Conservation (phyloP, 768 basidiomycete genomes). For the Rhodotorula graminis region DNA sequence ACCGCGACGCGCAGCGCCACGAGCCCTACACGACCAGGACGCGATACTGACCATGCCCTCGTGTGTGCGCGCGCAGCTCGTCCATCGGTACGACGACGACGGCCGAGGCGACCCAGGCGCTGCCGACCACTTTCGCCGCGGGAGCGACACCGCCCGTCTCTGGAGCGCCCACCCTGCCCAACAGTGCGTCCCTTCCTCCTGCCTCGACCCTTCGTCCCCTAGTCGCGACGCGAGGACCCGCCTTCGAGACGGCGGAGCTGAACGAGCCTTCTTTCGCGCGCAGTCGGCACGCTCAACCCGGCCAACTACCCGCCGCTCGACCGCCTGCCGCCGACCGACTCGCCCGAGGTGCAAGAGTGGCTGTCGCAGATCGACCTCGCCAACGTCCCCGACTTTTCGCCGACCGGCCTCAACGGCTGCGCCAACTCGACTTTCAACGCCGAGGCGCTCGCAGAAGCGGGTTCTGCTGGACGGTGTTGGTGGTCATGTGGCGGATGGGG, state of each 20-base stretch:
- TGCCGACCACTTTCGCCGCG: conserved; percentile 56
- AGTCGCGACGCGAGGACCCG: too few species aligned
- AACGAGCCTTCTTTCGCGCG: background rate
- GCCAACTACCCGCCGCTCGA: conserved; percentile 64
- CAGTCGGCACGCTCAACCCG: conserved; percentile 48
- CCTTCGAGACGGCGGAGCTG: too few species aligned
- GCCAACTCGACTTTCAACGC: conserved; percentile 52
- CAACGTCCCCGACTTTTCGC: conserved; percentile 61
- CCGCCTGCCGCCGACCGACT: conserved; percentile 58
- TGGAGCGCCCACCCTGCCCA: conserved; percentile 65
- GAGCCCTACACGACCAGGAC: too few species aligned
- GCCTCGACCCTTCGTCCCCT: too few species aligned
- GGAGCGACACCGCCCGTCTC: conserved; percentile 62
- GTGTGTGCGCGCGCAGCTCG: background rate
- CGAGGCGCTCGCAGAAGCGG: conserved; percentile 50
- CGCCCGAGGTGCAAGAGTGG: conserved; percentile 65
- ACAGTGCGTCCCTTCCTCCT: conserved; percentile 41
- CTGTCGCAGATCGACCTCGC: conserved; percentile 63
- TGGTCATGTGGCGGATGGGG: conserved; percentile 79
- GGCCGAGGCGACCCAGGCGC: conserved; percentile 50
- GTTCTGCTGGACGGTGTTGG: conserved; percentile 69
- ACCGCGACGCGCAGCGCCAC: too few species aligned
- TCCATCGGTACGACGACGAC: conserved; percentile 37
- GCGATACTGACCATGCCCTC: too few species aligned
- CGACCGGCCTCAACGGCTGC: conserved; percentile 68